These are phyloP conservation scores for Phytophthora vignae DNA, from an alignment of 352 stramenopile genomes.

Conservation along the genomic window DNA sequence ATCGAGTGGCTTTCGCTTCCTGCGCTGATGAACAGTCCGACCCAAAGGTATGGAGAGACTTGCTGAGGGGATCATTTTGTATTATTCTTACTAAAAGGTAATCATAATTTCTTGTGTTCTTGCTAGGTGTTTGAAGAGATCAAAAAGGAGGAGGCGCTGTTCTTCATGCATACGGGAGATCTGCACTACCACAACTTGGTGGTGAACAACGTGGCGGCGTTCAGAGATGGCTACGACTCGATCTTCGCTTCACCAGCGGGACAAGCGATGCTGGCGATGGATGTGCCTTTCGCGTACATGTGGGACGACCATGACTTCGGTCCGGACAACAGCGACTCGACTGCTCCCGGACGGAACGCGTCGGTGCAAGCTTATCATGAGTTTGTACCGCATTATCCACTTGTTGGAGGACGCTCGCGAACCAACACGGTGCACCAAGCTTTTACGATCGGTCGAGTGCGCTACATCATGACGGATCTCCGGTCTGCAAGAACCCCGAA, in stretches of 20 bases:
- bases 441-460: constrained; percentile 88
- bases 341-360: constrained; percentile 68
- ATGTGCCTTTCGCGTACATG: constrained; percentile 90
- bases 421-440: constrained; percentile 70
- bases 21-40: constrained; percentile 86
- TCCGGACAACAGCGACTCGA: constrained; percentile 90
- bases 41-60: constrained; percentile 41
- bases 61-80: constrained; percentile 3
- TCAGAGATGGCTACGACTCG: constrained; percentile 71
- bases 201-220: constrained; percentile 65
- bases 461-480: constrained; percentile 87
- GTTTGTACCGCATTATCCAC: constrained; percentile 82
- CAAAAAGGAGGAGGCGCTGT: constrained; percentile 63
- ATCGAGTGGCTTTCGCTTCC: constrained; percentile 81
- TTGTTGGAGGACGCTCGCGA: constrained; percentile 44
- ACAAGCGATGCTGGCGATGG: constrained; percentile 80
- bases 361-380: constrained; percentile 84
- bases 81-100: constrained; percentile 23
- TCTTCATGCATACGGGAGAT: constrained; percentile 92
- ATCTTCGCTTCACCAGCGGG: constrained; percentile 79
- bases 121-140: constrained; percentile 71
- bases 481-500: constrained; percentile 81
- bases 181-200: constrained; percentile 89
- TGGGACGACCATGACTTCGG: constrained; percentile 93
- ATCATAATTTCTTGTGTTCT: constrained; percentile 3